A percentile compares a stretch with the other conserved stretches of the same genome.
Evolutionary conservation across 495 filamentous ascomycete genomes (phyloP).

Genomic region (Lophiostoma macrostomum): DNA sequence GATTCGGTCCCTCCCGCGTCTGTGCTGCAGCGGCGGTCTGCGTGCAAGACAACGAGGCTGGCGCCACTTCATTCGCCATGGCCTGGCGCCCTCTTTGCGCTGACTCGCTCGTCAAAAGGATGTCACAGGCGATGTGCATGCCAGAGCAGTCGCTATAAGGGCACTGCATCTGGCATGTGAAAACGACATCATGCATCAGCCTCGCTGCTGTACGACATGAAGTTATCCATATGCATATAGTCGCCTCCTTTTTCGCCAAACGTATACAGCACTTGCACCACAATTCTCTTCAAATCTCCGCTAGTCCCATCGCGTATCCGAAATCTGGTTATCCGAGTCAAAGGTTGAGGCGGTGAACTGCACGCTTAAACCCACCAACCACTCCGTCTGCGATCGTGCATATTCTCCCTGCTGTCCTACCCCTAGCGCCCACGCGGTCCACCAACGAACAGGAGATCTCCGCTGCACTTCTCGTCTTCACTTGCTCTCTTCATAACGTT

Average conservation of each 20-base stretch:
- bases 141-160: too few species aligned
- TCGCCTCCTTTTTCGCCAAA: neutral
- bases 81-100: neutral
- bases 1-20: slow-evolving; percentile 13
- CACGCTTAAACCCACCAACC: slow-evolving; percentile 15
- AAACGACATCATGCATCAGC: slow-evolving; percentile 16
- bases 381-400: neutral
- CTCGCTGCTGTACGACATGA: slow-evolving; percentile 9
- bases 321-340: slow-evolving; percentile 17
- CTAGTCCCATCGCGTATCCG: slow-evolving; percentile 6
- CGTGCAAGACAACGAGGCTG: slow-evolving; percentile 21
- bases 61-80: slow-evolving; percentile 15
- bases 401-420: slow-evolving; percentile 11
- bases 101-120: neutral
- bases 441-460: slow-evolving; percentile 1
- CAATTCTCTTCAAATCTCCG: slow-evolving; percentile 3
- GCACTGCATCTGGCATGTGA: slow-evolving; percentile 17
- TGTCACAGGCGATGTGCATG: slow-evolving; percentile 3
- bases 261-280: slow-evolving; percentile 5
- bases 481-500: neutral
- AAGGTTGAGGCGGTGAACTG: slow-evolving; percentile 25
- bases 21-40: slow-evolving; percentile 7
- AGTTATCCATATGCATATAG: neutral
- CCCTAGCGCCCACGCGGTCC: slow-evolving; percentile 8
- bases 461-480: neutral